phyloP scores from a whole-genome alignment of 352 stramenopile genomes.

The Pythium periplocum region DNA sequence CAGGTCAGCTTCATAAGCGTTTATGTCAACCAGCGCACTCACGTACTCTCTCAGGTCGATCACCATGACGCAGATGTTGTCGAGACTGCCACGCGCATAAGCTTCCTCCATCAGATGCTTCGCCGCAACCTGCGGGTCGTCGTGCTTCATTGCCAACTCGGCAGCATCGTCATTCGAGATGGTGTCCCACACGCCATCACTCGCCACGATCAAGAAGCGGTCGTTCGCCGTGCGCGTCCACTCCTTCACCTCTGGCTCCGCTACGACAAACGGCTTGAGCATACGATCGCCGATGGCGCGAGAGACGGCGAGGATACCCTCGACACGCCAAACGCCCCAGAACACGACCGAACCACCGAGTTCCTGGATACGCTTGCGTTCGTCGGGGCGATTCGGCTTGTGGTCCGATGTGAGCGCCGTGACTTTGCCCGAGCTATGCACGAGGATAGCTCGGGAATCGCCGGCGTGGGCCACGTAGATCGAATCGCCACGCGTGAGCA shows the following conservation, averaged over 20 bases:
- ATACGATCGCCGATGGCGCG: constrained; percentile 90
- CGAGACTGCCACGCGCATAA: constrained; percentile 75
- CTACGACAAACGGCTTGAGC: constrained; percentile 91
- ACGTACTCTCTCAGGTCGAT: constrained; percentile 76
- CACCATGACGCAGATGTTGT: constrained; percentile 91
- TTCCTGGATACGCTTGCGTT: constrained; percentile 84
- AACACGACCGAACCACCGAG: constrained; percentile 88
- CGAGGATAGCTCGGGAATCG: constrained; percentile 86
- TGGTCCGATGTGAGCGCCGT: constrained; percentile 85
- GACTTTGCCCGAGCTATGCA: constrained; percentile 72
- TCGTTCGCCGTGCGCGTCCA: constrained; percentile 57
- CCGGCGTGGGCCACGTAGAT: constrained; percentile 89
- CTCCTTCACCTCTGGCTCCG: constrained; percentile 85
- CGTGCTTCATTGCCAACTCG: constrained; percentile 57
- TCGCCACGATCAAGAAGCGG: constrained; percentile 84
- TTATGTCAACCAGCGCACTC: neutral
- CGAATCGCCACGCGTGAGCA: constrained; percentile 65
- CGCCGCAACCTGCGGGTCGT: constrained; percentile 64
- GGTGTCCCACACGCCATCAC: constrained; percentile 91
- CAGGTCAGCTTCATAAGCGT: neutral
- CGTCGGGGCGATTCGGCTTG: constrained; percentile 89
- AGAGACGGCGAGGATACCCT: constrained; percentile 91
- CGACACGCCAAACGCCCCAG: constrained; percentile 91
- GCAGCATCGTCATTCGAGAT: constrained; percentile 85
- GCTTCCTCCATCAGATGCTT: constrained; percentile 84